Conservation (phyloP, 2,329 filamentous ascomycete genomes). For the Leptographium radiaticola region DNA sequence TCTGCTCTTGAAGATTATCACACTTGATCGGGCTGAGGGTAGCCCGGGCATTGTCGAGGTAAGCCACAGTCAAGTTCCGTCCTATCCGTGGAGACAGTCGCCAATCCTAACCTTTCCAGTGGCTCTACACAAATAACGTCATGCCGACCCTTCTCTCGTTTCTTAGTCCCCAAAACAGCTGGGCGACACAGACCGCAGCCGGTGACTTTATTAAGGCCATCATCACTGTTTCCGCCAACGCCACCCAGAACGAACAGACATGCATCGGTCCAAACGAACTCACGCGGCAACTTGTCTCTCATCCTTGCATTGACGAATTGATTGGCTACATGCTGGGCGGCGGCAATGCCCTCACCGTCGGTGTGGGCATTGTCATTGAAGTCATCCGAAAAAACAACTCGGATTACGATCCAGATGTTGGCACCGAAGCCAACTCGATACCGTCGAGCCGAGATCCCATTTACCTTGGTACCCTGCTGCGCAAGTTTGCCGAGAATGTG, state of each 20-base stretch:
- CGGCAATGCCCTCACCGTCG: slow-evolving; percentile 88
- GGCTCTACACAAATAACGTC: slow-evolving; percentile 80
- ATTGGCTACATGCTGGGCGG: slow-evolving; percentile 85
- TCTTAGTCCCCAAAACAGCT: slow-evolving; percentile 70
- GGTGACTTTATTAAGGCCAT: slow-evolving; percentile 98
- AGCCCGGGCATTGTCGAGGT: slow-evolving; percentile 91
- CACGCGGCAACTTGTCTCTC: slow-evolving; percentile 85
- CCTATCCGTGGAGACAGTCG: background rate
- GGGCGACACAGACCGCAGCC: slow-evolving; percentile 88
- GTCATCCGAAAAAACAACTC: slow-evolving; percentile 99
- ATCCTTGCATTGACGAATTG: slow-evolving; percentile 69
- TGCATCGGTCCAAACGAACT: slow-evolving; percentile 97
- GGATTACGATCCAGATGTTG: slow-evolving; percentile 90
- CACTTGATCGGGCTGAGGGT: slow-evolving; percentile 80
- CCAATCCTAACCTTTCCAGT: slow-evolving; percentile 34
- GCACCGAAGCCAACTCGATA: slow-evolving; percentile 62
- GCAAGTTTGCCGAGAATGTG: slow-evolving; percentile 80
- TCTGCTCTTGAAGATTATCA: slow-evolving; percentile 89
- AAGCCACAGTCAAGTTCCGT: background rate
- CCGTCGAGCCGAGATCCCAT: slow-evolving; percentile 87
- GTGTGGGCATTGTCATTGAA: slow-evolving; percentile 94
- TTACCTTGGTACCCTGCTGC: slow-evolving; percentile 80
- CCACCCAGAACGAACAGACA: slow-evolving; percentile 95
- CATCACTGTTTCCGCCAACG: slow-evolving; percentile 96
- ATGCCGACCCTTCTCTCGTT: slow-evolving; percentile 80